Conservation (phyloP, 1,139 yeast species). For the Saccharomycopsis hybrid region DNA sequence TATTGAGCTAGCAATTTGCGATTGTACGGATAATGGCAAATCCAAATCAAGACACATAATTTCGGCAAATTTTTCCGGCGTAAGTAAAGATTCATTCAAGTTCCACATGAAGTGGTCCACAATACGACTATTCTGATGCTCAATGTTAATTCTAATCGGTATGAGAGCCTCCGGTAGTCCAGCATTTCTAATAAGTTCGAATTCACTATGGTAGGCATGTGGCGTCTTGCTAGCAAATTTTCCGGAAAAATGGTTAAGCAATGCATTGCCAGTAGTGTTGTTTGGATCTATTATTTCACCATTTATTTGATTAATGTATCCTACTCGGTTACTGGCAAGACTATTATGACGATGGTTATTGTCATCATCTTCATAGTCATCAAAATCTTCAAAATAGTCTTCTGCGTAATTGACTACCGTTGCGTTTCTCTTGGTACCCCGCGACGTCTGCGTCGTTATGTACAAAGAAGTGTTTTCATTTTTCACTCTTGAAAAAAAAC, state of each 20-base stretch:
- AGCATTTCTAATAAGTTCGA: constrained; percentile 29
- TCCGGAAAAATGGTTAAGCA: constrained; percentile 27
- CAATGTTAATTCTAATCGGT: constrained; percentile 75
- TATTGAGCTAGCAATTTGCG: constrained; percentile 64
- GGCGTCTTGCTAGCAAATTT: constrained; percentile 35
- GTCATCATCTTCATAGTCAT: constrained; percentile 35
- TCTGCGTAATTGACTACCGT: constrained; percentile 82
- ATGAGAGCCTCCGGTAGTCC: constrained; percentile 41
- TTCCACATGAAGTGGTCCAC: constrained; percentile 91
- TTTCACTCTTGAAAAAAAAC: constrained; percentile 58
- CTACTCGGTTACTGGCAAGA: constrained; percentile 24
- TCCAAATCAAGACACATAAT: constrained; percentile 80
- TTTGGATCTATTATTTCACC: constrained; percentile 24
- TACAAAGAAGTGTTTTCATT: constrained; percentile 64
- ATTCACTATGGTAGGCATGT: constrained; percentile 27
- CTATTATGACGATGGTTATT: neutral
- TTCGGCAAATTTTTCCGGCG: constrained; percentile 80
- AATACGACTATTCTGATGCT: constrained; percentile 60
- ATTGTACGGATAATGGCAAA: constrained; percentile 55
- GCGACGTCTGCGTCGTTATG: constrained; percentile 65
- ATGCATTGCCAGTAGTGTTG: constrained; percentile 20
- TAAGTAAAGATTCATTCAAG: constrained; percentile 63
- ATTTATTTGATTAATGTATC: constrained; percentile 28
- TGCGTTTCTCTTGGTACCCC: constrained; percentile 71
- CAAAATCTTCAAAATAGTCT: constrained; percentile 70